These are phyloP conservation scores for Cladochytrium replicatum DNA, from an alignment of 192 early-diverging fungal genomes.

Conservation along the genomic window DNA sequence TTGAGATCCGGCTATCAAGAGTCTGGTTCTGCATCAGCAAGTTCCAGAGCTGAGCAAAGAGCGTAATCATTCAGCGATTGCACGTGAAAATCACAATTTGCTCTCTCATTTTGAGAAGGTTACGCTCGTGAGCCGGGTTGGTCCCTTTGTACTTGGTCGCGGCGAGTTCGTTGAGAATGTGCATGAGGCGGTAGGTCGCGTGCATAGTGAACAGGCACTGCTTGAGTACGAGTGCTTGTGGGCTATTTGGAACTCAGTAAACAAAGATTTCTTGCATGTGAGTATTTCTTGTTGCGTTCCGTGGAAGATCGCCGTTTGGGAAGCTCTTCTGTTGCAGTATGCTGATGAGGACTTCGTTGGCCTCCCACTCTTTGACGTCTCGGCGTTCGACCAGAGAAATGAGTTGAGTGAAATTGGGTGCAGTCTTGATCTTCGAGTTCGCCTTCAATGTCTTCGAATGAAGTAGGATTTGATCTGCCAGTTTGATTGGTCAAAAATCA, in stretches of 20 bases:
- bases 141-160: conserved; percentile 50
- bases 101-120: conserved; percentile 40
- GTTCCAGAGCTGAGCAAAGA: conserved; percentile 45
- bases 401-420: background rate
- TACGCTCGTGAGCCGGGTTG: conserved; percentile 47
- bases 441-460: conserved; percentile 4
- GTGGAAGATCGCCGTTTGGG: conserved; percentile 25
- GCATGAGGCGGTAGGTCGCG: conserved; percentile 41
- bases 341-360: conserved; percentile 32
- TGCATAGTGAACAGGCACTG: conserved; percentile 38
- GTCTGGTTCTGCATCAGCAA: conserved; percentile 43
- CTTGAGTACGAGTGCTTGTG: conserved; percentile 42
- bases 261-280: background rate
- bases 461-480: conserved; percentile 7
- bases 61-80: background rate
- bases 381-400: background rate
- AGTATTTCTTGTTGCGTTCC: conserved; percentile 24
- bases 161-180: conserved; percentile 45
- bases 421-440: background rate
- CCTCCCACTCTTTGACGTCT: conserved; percentile 16
- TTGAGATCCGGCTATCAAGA: conserved; percentile 34
- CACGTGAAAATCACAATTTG: conserved; percentile 1
- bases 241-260: conserved; percentile 1
- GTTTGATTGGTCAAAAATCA: no score
- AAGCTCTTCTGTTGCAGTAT: conserved; percentile 54